Evolutionary conservation across 352 stramenopile species (phyloP), one percentile per base, ranked within the genome.

Genomic region (Elongisporangium undulatum): DNA sequence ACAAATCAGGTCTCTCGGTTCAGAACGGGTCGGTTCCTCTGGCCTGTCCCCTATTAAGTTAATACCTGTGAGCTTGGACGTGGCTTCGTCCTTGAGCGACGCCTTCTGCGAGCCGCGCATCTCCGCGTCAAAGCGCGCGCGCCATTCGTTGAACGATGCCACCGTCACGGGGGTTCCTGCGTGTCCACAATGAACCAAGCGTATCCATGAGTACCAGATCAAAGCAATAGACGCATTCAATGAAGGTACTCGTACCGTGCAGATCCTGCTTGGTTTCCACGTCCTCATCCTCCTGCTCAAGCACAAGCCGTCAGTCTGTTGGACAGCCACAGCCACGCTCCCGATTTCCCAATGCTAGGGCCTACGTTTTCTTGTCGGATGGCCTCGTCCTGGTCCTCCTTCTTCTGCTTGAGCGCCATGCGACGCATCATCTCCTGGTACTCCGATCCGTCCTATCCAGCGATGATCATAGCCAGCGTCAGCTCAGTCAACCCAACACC

Each of bases 391-490:
- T 81, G 74, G 13, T 90, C 76, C 53, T 95, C 81, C 56, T 89
- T 81, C 58, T 91, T 95, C 71, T 94, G 84, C 59, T 76, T 77
- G 55, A 80, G 70, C 68, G 93, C 81, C 61, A 93, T 77, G 23
- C 86, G 86, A 60, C 83, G 84, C 58, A 95, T 69, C 86, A 95
- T 95, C 62, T 95, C 82, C 50, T 95, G 84, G 64, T 95, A 91
- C 66, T 95, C 86, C 22, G 85, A 94, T 23, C 85, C 86, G 62
- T 93, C 86, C 84, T 93, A 52, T 53, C 8, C n/a, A 19, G 51
- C 20, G 24, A 34, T 9, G 26, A 4, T 4, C 4, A 34, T 10
- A 53, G 29, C 53, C 29, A 67, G 49, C 17, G 13, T 16, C 51
- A 41, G 17, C 7, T 15, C 26, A 50, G n/a, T 34, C 8, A 26